phyloP scores from a whole-genome alignment of 805 yeast genomes.

The Lipomyces yamadae region DNA sequence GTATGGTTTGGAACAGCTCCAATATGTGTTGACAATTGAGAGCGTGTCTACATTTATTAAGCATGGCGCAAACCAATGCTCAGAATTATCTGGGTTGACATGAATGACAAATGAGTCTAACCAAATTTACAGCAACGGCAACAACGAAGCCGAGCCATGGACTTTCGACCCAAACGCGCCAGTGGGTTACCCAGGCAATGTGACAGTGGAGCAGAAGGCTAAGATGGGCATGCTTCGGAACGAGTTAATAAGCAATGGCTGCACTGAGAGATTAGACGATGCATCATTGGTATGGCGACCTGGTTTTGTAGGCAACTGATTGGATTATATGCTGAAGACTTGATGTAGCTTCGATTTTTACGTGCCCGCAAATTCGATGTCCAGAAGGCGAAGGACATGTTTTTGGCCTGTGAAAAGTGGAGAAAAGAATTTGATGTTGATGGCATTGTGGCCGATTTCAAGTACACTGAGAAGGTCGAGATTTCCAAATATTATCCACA shows the following conservation, averaged over 20 bases:
- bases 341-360: conserved; percentile 65
- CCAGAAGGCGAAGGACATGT: conserved; percentile 80
- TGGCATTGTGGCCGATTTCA: conserved; percentile 83
- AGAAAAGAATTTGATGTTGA: conserved; percentile 81
- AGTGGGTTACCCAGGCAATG: conserved; percentile 67
- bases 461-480: conserved; percentile 87
- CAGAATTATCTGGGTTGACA: background rate
- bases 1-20: too few species aligned
- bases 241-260: conserved; percentile 66
- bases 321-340: background rate
- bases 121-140: background rate
- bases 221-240: conserved; percentile 63
- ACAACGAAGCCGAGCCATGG: conserved; percentile 23
- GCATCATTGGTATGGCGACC: conserved; percentile 38
- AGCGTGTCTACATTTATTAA: conserved; percentile 6
- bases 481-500: conserved; percentile 75
- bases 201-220: conserved; percentile 69
- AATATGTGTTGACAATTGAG: background rate
- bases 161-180: conserved; percentile 38
- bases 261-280: conserved; percentile 80
- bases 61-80: too few species aligned
- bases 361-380: conserved; percentile 96
- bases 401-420: conserved; percentile 87
- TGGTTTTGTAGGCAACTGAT: background rate
- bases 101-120: background rate